Evolutionary conservation across 2,329 filamentous ascomycete genomes (phyloP), one percentile per base, ranked within the genome.

Genomic region (Myriangium duriaei): DNA sequence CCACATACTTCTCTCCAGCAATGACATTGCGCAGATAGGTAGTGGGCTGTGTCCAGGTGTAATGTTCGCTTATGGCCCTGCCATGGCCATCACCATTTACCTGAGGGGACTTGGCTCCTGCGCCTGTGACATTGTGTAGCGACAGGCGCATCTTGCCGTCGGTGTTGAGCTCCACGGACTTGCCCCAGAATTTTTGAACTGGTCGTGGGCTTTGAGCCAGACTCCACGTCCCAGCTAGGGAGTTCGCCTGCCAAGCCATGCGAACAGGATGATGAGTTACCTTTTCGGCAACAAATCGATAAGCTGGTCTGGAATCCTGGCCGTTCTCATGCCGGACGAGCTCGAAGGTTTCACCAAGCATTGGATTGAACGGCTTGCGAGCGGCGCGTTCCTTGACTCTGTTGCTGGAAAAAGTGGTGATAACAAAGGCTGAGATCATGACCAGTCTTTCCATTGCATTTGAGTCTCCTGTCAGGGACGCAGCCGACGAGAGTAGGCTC

Each of bases 171-270:
- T 98, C 91, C 2, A 85, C 85, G 39, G 81, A 88, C 65, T 96
- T 96, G 40, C 91, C 91, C 91, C 91, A 96, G 64, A 98, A 98
- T 56, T 96, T 96, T 55, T 98, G 88, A 14, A 81, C 80, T 0
- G 91, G 91, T 40, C 81, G 79, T 0, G 91, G 84, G 4, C 81
- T 83, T 55, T 96, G 91, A 1, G 83, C 71, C 44, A 94, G 79
- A 2, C 81, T 85, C 91, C 91, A 98, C 41, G 73, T 67, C 11
- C 57, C 54, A 21, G 33, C 45, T 10, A 58, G 45, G 32, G 52
- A 55, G 57, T 98, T 91, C 4, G 88, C 91, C 58, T 96, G 87
- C 64, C 87, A 88, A 4, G 91, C 91, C 52, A 96, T 75, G 45
- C 87, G 78, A 11, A 98, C 84, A 0, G 91, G 91, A 3, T 91